phyloP scores from a whole-genome alignment of 768 basidiomycete species.

The Termitomyces sp. region DNA sequence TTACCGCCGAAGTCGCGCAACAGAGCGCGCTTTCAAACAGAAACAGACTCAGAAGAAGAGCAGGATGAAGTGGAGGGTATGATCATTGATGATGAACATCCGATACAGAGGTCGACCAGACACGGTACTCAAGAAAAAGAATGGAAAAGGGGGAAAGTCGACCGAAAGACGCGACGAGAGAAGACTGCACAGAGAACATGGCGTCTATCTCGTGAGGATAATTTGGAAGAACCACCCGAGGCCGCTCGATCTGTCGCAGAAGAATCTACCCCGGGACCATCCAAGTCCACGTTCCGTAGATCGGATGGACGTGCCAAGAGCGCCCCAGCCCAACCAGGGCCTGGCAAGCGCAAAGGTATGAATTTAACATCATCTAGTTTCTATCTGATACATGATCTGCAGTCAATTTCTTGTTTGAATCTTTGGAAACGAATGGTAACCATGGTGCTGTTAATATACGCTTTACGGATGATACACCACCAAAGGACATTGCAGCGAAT shows the following conservation, averaged over 20 bases:
- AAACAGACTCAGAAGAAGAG: constrained; percentile 22
- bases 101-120: constrained; percentile 16
- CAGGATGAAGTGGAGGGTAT: constrained; percentile 50
- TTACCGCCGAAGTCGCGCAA: constrained; percentile 5
- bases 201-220: constrained; percentile 15
- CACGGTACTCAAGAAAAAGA: constrained; percentile 19
- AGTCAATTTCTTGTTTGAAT: constrained; percentile 32
- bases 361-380: neutral
- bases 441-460: constrained; percentile 21
- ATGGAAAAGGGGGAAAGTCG: constrained; percentile 27
- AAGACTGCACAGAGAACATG: constrained; percentile 24
- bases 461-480: constrained; percentile 25
- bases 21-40: constrained; percentile 3
- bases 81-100: constrained; percentile 33
- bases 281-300: neutral
- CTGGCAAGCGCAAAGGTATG: constrained; percentile 46
- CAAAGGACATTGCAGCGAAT: constrained; percentile 24
- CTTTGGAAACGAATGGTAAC: constrained; percentile 28
- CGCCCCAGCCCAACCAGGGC: constrained; percentile 20
- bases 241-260: neutral
- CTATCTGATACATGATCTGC: neutral
- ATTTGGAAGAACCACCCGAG: constrained; percentile 2
- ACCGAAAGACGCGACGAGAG: constrained; percentile 26
- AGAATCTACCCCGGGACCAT: neutral
- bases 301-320: constrained; percentile 13